Evolutionary conservation across 2,329 filamentous ascomycete genomes (phyloP).

Genomic region (Coniochaeta hoffmannii): DNA sequence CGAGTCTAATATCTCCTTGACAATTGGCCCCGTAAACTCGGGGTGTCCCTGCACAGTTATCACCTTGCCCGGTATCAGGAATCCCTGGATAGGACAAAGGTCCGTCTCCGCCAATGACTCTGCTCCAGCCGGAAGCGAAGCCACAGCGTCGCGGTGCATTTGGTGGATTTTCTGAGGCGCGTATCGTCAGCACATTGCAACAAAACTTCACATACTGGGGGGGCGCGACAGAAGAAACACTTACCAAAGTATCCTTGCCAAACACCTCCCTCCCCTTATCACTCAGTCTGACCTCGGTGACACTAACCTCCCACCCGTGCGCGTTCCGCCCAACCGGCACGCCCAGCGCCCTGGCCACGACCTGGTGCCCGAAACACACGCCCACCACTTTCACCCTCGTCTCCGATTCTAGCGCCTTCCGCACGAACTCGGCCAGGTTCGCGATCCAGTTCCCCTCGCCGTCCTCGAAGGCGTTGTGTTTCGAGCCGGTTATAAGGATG

Average conservation of each 20-base stretch:
- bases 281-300: constrained; percentile 61
- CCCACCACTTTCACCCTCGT: constrained; percentile 66
- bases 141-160: constrained; percentile 78
- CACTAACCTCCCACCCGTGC: constrained; percentile 75
- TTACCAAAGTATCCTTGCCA: constrained; percentile 50
- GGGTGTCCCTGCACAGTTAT: constrained; percentile 83
- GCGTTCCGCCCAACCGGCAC: constrained; percentile 59
- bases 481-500: constrained; percentile 71
- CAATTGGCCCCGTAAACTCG: constrained; percentile 69
- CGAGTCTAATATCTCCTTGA: constrained; percentile 57
- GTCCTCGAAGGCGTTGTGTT: constrained; percentile 65
- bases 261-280: constrained; percentile 66
- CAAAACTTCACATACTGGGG: too few species aligned
- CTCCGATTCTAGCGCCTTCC: constrained; percentile 42
- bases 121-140: constrained; percentile 52
- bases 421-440: constrained; percentile 62
- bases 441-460: constrained; percentile 62
- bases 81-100: constrained; percentile 68
- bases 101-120: constrained; percentile 57
- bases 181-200: background rate
- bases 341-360: constrained; percentile 66
- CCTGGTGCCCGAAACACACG: constrained; percentile 84
- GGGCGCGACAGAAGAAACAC: constrained; percentile 14
- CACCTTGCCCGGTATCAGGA: constrained; percentile 59
- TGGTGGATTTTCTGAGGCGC: constrained; percentile 60